Base-by-base conservation (phyloP, 2,329 filamentous ascomycete species). In the Trichophyton benhamiae region DNA sequence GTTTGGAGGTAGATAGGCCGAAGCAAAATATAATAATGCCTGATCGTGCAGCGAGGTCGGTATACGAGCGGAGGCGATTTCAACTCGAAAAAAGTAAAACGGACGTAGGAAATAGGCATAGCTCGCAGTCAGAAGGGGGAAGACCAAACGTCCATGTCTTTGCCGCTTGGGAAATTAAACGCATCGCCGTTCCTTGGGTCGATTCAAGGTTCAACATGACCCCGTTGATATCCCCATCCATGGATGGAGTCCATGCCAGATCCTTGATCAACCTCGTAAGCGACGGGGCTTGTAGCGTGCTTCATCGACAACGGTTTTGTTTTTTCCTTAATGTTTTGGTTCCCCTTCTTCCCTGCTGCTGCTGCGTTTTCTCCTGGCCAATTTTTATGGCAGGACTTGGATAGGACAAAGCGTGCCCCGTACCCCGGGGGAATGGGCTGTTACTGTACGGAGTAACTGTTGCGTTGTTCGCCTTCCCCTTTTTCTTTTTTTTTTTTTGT, bases 181-280 rank as follows among this genome's bases (percentile, higher is more conserved):
- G 25, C 52, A 38, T n/a, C 27, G n/a, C 8, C 9, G 25, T 36
- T 36, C 52, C 52, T n/a, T 36, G 30, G 52, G 27, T 55, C 27
- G 52, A 44, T 36, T 55, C 52, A 55, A 55, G 52, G 52, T 55
- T 36, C 52, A 55, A 36, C 33, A 55, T 55, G 52, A 55, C 52
- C 52, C 52, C 52, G 52, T 55, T 36, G 52, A 36, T 55, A 55
- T 13, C 41, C 41, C 41, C 41, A 44, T 55, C 52, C 52, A 55
- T 25, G 27, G 17, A 36, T 25, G 27, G 17, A 36, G 49, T 30
- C 22, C 52, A 55, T 36, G 52, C n/a, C 27, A 22, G n/a, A 55
- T 27, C 46, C 46, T 25, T 53, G 22, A 30, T 30, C 9, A n/a
- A 27, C 52, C 52, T 33, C 5, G 52, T 20, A 55, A 33, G 30